phyloP scores from a whole-genome alignment of 306 rosid species.

The Gillenia trifoliata region DNA sequence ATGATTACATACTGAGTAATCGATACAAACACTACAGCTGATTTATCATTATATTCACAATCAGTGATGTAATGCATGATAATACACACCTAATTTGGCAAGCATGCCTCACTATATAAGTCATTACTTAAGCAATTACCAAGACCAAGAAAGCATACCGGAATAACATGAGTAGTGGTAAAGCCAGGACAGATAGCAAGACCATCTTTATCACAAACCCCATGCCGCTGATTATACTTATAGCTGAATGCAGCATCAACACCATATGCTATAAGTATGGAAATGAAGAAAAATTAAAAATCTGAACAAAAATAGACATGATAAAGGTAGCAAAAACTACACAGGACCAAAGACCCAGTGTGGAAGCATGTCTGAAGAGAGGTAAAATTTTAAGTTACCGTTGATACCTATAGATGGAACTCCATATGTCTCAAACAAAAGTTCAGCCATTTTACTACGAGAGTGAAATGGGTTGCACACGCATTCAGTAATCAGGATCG shows the following conservation, averaged over 20 bases:
- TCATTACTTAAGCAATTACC: slow-evolving; percentile 1
- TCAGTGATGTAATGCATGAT: background rate
- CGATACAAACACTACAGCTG: background rate
- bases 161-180: slow-evolving; percentile 85
- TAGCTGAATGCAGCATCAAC: slow-evolving; percentile 98
- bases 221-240: slow-evolving; percentile 68
- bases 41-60: background rate
- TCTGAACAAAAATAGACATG: background rate
- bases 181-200: slow-evolving; percentile 95
- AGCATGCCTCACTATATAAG: background rate
- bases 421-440: slow-evolving; percentile 95
- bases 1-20: background rate
- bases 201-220: slow-evolving; percentile 84
- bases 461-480: slow-evolving; percentile 91
- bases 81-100: background rate
- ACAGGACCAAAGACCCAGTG: background rate
- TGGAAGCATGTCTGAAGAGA: background rate
- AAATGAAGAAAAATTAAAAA: slow-evolving; percentile 13
- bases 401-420: slow-evolving; percentile 80
- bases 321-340: background rate
- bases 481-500: slow-evolving; percentile 91
- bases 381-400: background rate
- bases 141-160: slow-evolving; percentile 53
- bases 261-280: slow-evolving; percentile 69
- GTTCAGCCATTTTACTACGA: slow-evolving; percentile 96